phyloP scores from a whole-genome alignment of 768 basidiomycete genomes.

The Hericium rajendrae region DNA sequence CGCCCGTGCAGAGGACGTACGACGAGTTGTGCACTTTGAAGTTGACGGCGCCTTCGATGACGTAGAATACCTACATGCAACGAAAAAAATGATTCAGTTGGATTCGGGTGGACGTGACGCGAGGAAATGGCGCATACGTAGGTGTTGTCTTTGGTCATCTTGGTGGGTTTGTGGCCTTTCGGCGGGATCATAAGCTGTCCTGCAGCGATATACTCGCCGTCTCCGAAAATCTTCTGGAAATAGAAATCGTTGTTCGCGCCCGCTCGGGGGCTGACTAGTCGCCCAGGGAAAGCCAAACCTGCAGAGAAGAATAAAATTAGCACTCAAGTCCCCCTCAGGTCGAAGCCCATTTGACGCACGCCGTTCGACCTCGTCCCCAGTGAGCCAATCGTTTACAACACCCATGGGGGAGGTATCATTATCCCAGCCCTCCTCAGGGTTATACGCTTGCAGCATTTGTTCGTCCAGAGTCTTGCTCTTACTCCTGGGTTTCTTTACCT shows the following conservation, averaged over 20 bases:
- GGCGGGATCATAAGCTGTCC: slow-evolving; percentile 82
- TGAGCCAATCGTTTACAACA: slow-evolving; percentile 57
- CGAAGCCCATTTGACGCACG: slow-evolving; percentile 40
- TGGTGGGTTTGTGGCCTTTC: slow-evolving; percentile 72
- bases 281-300: slow-evolving; percentile 77
- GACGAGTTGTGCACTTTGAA: slow-evolving; percentile 75
- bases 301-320: background rate
- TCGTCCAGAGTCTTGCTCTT: slow-evolving; percentile 34
- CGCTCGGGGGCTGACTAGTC: slow-evolving; percentile 50
- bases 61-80: slow-evolving; percentile 55
- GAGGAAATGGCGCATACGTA: slow-evolving; percentile 47
- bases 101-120: background rate
- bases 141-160: slow-evolving; percentile 87
- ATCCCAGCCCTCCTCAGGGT: slow-evolving; percentile 73
- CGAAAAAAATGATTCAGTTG: background rate
- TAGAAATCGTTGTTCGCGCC: slow-evolving; percentile 62
- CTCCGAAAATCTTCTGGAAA: slow-evolving; percentile 89
- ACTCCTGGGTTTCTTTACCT: slow-evolving; percentile 28
- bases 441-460: slow-evolving; percentile 26
- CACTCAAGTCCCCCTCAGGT: background rate
- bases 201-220: slow-evolving; percentile 84
- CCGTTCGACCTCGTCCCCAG: slow-evolving; percentile 50
- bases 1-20: slow-evolving; percentile 71
- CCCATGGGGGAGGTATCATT: slow-evolving; percentile 59
- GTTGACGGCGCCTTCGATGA: slow-evolving; percentile 82